Base-by-base conservation (phyloP, 2,329 filamentous ascomycete species). In the Cladophialophora yegresii region DNA sequence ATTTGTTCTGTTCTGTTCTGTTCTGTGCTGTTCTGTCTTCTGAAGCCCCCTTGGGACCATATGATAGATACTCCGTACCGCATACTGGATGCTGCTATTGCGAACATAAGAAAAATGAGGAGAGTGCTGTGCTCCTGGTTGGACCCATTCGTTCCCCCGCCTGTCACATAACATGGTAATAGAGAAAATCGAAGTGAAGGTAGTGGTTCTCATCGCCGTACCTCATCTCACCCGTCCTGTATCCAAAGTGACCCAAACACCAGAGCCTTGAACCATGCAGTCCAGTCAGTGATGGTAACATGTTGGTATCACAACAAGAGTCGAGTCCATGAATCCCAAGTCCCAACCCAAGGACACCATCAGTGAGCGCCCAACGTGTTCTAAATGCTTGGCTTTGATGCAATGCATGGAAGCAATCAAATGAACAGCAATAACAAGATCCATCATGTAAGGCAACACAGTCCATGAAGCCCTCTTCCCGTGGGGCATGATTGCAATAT, bases 241-340 rank as follows among this genome's bases (percentile, higher is more conserved):
- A 22, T 33, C 51, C 51, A 33, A 12, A 26, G 22, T 16, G 6
- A n/a, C 47, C 47, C 47, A 23, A 50, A 54, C 51, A 54, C 51
- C 51, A n/a, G 28, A 54, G 23, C 51, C 33, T 33, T 28, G 22
- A 43, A 50, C 22, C 47, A 50, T 50, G 47, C 47, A 43, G n/a
- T 43, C 10, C 47, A 20, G n/a, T 43, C 36, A 16, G 26, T 50
- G 47, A 50, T 22, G 23, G 51, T 54, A 23, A 54, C 51, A 54
- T 28, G 13, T 54, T 33, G 51, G 16, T 54, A 54, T 54, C 51
- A 30, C 51, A 54, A 32, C 28, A 54, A 54, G 47, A 51, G 47
- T 54, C 23, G 23, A 28, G 51, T 54, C 51, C 51, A 54, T 54
- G 7, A 16, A n/a, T 12, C 30, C 51, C 36, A 43, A 54, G 32